Conservation (phyloP, 257 asterid genomes). For the Solanum stenotomum region DNA sequence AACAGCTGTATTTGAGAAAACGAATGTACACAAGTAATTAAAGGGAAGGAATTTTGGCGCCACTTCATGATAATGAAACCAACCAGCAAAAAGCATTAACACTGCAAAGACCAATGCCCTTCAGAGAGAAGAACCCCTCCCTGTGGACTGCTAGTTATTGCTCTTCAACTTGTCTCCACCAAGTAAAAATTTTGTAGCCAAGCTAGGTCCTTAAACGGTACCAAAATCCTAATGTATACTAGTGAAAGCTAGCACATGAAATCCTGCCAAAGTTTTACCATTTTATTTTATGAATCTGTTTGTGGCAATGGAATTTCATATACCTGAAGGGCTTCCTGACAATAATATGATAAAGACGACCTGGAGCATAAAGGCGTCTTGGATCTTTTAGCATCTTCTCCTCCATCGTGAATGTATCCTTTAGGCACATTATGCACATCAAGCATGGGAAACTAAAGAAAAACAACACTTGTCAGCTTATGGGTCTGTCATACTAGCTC, state of each 20-base stretch:
- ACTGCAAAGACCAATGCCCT: not conserved
- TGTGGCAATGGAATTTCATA: not conserved
- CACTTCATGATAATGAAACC: not conserved
- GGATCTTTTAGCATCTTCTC: constrained; percentile 94
- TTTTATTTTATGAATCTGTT: not conserved
- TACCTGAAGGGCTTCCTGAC: constrained; percentile 95
- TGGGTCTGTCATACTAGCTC: not conserved
- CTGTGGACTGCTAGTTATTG: not conserved
- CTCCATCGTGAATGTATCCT: constrained; percentile 89
- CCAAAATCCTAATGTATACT: not conserved
- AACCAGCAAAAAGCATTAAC: not conserved
- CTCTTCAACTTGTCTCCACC: not conserved
- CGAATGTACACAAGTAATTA: not conserved
- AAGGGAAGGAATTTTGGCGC: not conserved
- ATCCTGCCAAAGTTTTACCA: not conserved
- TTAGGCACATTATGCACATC: constrained; percentile 87
- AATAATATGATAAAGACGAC: constrained; percentile 93
- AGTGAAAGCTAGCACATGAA: not conserved
- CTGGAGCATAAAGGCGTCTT: constrained; percentile 93
- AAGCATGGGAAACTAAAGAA: constrained; percentile 85
- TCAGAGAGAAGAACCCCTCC: not conserved
- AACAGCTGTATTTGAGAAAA: not conserved
- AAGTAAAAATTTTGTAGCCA: not conserved
- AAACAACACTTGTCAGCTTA: not conserved
- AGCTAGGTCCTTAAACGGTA: not conserved